These are phyloP conservation scores for Wickerhamiella azyma DNA, from an alignment of 805 yeast species.

Conservation along the genomic window DNA sequence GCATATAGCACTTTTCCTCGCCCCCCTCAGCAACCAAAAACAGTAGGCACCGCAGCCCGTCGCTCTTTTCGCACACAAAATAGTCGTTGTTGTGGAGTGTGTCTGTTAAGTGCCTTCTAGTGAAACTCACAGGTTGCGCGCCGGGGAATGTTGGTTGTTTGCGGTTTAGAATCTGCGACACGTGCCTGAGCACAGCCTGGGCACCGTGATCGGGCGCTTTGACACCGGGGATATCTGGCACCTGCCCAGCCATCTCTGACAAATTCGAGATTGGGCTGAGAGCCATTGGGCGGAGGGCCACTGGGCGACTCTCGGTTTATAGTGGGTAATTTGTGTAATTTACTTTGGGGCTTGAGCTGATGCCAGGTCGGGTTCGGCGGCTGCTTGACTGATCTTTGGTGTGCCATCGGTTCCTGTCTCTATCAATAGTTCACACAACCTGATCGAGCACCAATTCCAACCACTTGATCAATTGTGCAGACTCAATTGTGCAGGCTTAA, in stretches of 20 bases:
- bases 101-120: conserved; percentile 51
- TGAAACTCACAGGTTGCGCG: conserved; percentile 89
- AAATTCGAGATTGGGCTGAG: not conserved
- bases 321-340: not conserved
- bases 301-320: not conserved
- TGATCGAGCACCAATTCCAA: too few species aligned
- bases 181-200: conserved; percentile 50
- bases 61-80: conserved; percentile 90
- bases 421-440: too few species aligned
- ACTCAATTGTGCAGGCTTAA: too few species aligned
- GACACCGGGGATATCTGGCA: conserved; percentile 81
- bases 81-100: conserved; percentile 61
- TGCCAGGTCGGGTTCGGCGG: too few species aligned
- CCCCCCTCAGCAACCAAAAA: conserved; percentile 30
- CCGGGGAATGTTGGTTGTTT: conserved; percentile 56
- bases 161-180: conserved; percentile 47
- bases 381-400: too few species aligned
- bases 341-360: too few species aligned
- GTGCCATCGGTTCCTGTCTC: too few species aligned
- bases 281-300: not conserved
- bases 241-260: conserved; percentile 26
- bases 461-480: too few species aligned
- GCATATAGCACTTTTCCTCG: conserved; percentile 79
- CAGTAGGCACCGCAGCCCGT: conserved; percentile 78
- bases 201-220: conserved; percentile 60